Evolutionary conservation across 1,139 yeast species (phyloP).

Genomic region (Candida dubliniensis): DNA sequence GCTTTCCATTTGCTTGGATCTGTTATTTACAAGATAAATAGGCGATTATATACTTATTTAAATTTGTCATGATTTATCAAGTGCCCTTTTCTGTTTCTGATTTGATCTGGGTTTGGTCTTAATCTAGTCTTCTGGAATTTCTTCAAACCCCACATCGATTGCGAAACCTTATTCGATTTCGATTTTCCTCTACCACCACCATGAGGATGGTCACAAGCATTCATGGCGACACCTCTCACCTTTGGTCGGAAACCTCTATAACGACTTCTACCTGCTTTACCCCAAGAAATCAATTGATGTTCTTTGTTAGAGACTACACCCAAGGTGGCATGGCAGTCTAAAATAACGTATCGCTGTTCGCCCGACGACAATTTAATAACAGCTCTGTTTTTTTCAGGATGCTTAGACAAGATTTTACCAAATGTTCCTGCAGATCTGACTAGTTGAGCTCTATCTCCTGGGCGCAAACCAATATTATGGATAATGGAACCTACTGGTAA

Average conservation of each 20-base stretch:
- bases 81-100: constrained; percentile 14
- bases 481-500: constrained; percentile 90
- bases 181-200: constrained; percentile 99
- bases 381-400: constrained; percentile 70
- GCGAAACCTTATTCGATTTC: constrained; percentile 90
- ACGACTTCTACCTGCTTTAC: constrained; percentile 97
- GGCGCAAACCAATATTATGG: constrained; percentile 78
- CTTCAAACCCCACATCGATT: constrained; percentile 97
- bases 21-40: constrained; percentile 5
- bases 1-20: neutral
- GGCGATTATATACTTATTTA: constrained; percentile 2
- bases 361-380: constrained; percentile 84
- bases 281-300: constrained; percentile 85
- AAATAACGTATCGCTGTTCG: constrained; percentile 85
- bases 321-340: constrained; percentile 89
- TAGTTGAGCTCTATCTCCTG: constrained; percentile 84
- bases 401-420: constrained; percentile 82
- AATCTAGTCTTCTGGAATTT: constrained; percentile 88
- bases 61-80: constrained; percentile 11
- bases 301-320: constrained; percentile 96
- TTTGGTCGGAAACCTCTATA: constrained; percentile 92
- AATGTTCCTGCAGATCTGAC: constrained; percentile 95
- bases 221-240: constrained; percentile 98
- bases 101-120: constrained; percentile 9
- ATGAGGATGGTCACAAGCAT: constrained; percentile 96